A percentile compares a stretch with the other conserved stretches of the same genome.
Evolutionary conservation across 2,329 filamentous ascomycete genomes (phyloP).

Genomic region (Colletotrichum lindemuthianum): DNA sequence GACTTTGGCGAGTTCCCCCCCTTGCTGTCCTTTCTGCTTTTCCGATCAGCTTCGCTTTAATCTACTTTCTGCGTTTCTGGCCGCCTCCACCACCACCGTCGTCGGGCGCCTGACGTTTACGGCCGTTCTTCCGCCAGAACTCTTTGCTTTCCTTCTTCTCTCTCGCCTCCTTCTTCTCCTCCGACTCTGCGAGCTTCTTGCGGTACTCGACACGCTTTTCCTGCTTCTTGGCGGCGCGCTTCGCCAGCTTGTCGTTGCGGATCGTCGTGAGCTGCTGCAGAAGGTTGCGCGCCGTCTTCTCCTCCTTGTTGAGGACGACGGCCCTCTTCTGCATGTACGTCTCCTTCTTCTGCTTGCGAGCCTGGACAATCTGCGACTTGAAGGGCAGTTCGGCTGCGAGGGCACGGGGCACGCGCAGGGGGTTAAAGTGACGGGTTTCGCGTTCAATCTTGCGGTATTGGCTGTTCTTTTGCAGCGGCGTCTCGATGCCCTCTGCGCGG

Average conservation of each 20-base stretch:
- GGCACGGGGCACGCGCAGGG: conserved; percentile 79
- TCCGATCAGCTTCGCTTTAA: neutral
- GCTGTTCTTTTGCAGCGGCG: conserved; percentile 84
- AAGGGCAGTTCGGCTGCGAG: conserved; percentile 88
- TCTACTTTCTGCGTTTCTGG: conserved; percentile 39
- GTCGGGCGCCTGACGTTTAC: conserved; percentile 64
- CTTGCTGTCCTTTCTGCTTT: too few relatives aligned
- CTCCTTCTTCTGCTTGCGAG: conserved; percentile 79
- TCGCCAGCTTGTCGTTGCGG: conserved; percentile 88
- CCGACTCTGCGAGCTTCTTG: conserved; percentile 82
- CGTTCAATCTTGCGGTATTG: conserved; percentile 80
- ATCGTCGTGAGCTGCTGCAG: conserved; percentile 94
- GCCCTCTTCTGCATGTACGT: conserved; percentile 97
- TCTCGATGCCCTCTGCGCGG: conserved; percentile 76
- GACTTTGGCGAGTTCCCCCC: neutral
- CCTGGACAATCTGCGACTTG: conserved; percentile 88
- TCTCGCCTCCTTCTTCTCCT: conserved; percentile 85
- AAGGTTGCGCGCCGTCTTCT: conserved; percentile 86
- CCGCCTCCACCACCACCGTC: conserved; percentile 50
- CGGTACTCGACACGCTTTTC: conserved; percentile 83
- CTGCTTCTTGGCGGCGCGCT: conserved; percentile 86
- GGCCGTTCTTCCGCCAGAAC: conserved; percentile 91
- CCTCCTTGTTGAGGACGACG: conserved; percentile 85
- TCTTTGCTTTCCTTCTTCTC: conserved; percentile 94
- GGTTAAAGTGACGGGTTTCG: conserved; percentile 79